Evolutionary conservation across 1,139 yeast genomes (phyloP).

Genomic region (Lodderomyces orthopsilosis): DNA sequence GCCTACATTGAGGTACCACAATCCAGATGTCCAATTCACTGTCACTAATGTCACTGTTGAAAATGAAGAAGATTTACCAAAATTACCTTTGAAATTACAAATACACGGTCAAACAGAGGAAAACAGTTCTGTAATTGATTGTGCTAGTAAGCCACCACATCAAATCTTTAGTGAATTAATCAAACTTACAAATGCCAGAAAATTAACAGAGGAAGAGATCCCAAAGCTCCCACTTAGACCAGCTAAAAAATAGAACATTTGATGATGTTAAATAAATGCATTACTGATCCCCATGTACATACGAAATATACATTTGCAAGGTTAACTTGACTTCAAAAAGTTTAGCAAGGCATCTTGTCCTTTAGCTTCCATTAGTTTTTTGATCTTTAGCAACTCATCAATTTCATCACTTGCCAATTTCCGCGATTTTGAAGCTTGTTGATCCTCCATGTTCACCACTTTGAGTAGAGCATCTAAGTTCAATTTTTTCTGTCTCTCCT

Average conservation of each 20-base stretch:
- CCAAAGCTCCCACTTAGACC: slow-evolving; percentile 14
- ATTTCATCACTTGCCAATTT: slow-evolving; percentile 31
- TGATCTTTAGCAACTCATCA: slow-evolving; percentile 54
- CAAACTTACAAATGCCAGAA: slow-evolving; percentile 28
- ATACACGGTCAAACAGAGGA: slow-evolving; percentile 23
- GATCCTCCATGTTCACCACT: slow-evolving; percentile 21
- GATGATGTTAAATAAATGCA: slow-evolving; percentile 2
- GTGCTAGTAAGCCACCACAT: slow-evolving; percentile 25
- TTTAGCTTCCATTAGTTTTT: slow-evolving; percentile 59
- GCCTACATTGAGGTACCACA: slow-evolving; percentile 80
- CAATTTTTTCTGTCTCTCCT: slow-evolving; percentile 16
- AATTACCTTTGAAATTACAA: slow-evolving; percentile 47
- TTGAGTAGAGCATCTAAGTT: slow-evolving; percentile 26
- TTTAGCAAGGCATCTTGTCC: slow-evolving; percentile 65
- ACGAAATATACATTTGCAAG: neutral
- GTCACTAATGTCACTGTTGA: slow-evolving; percentile 54
- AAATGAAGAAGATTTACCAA: slow-evolving; percentile 36
- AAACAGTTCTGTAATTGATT: slow-evolving; percentile 28
- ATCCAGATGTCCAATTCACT: slow-evolving; percentile 63
- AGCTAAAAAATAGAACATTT: slow-evolving; percentile 1
- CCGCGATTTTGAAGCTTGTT: slow-evolving; percentile 6
- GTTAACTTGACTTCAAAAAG: slow-evolving; percentile 39
- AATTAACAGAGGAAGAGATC: slow-evolving; percentile 28
- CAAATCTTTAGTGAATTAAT: slow-evolving; percentile 33
- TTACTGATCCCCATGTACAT: slow-evolving; percentile 2